Evolutionary conservation across 306 rosid species (phyloP), one percentile per base, ranked within the genome.

Genomic region (Lablab purpureus): DNA sequence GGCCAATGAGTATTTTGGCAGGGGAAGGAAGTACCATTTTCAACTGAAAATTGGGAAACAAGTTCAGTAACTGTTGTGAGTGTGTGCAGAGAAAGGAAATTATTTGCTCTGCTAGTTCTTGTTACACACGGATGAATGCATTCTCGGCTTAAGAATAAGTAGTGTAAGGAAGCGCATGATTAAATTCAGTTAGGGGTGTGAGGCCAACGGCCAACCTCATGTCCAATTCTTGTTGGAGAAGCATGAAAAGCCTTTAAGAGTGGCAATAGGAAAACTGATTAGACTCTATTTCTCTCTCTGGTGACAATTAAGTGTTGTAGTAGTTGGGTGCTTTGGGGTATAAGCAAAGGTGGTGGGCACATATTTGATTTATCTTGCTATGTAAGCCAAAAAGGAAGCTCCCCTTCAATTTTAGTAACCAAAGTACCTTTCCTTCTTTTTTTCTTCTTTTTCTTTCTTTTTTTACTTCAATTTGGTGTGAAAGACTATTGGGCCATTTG

Each of bases 301-400:
- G 82, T 71, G 70, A 83, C 84, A 87, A 87, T 87, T 84, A 88
- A 88, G 93, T 89, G 90, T 83, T 88, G 80, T 89, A 86, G 80
- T 89, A 86, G 94, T 91, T 94, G 89, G 95, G 87, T 91, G 92
- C 96, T 95, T 92, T 95, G 94, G 84, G 89, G 84, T 78, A 91
- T 88, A 95, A 95, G 97, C 99, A 95, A 95, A 94, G 97, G 87
- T 87, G 84, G 92, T 90, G 88, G 89, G 82, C 89, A 84, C 70
- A 73, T 67, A 82, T 81, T 80, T 91, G 91, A 92, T 89, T 84
- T 89, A 78, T 87, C 98, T 90, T 92, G 90, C 86, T 84, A 85
- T 86, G 80, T 60, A 95, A 92, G 99, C 85, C 90, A 91, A 77
- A 75, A 71, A 56, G 5, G 46, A 74, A 77, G 47, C 78, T 65